Evolutionary conservation across 2,329 filamentous ascomycete species (phyloP), one percentile per base, ranked within the genome.

Genomic region (Fusarium mundagurra): DNA sequence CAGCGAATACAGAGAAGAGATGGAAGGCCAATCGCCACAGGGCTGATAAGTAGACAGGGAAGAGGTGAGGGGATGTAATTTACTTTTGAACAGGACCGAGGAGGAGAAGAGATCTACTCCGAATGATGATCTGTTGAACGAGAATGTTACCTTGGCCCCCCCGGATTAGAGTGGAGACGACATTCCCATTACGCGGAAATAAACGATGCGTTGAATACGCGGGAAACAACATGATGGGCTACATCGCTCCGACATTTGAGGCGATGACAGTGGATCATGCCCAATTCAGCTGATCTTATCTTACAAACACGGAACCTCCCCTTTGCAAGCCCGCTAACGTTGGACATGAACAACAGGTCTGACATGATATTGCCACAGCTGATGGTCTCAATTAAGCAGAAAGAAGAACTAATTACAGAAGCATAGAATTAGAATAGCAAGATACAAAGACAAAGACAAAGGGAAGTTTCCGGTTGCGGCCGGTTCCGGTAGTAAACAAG

Each of bases 381-480:
- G 20, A 31, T n/a, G 11, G 2, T 13, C 10, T 13, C 16, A n/a
- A 18, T 11, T 14, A 8, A 41, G 8, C 4, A 41, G 27, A 31
- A 1, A n/a, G 14, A 9, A 20, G 16, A 43, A 31, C 3, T 45
- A 27, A 34, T 5, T 24, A 38, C 7, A 31, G 12, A 20, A 38
- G 6, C 13, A 44, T 5, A 22, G 11, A 36, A 38, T 18, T 47
- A 4, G 14, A 24, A 24, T 5, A 12, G 12, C 6, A 10, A 27
- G 33, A 39, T 38, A 34, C 1, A 18, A 31, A 22, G 20, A 59
- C 47, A 34, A 55, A 20, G n/a, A 60, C 48, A 36, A 61, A 55
- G 10, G 65, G 27, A 61, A 51, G 31, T 45, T 34, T 55, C 51
- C 36, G 51, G 55, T 58, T 61, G 60, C 50, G 60, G 68, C 60